Evolutionary conservation across 2,329 filamentous ascomycete genomes (phyloP).

Genomic region (Myriosclerotinia curreyana): DNA sequence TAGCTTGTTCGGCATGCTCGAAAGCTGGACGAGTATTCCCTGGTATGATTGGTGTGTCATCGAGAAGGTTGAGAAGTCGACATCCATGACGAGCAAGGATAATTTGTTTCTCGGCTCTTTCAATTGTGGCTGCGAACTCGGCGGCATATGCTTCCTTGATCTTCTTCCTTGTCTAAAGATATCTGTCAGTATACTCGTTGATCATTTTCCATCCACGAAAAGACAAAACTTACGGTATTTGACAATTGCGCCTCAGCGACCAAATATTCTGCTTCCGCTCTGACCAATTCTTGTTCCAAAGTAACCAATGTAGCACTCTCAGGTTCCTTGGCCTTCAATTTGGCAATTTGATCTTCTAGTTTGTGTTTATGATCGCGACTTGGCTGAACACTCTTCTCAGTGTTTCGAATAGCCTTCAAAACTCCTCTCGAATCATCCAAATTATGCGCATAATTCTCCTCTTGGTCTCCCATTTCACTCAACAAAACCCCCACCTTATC

Average conservation of each 20-base stretch:
- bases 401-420: conserved; percentile 92
- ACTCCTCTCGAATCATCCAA: conserved; percentile 79
- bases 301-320: conserved; percentile 75
- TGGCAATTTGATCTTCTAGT: conserved; percentile 88
- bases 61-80: conserved; percentile 77
- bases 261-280: conserved; percentile 91
- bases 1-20: conserved; percentile 61
- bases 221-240: conserved; percentile 68
- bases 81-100: conserved; percentile 89
- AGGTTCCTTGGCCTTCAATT: conserved; percentile 88
- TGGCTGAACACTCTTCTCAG: conserved; percentile 91
- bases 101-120: conserved; percentile 95
- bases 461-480: conserved; percentile 89
- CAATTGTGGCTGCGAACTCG: conserved; percentile 86
- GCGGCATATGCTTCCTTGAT: conserved; percentile 90
- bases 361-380: conserved; percentile 83
- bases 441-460: conserved; percentile 81
- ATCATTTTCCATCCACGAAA: not conserved
- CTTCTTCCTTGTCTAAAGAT: conserved; percentile 78
- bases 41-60: conserved; percentile 85
- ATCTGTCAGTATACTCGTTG: conserved; percentile 8
- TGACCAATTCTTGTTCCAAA: conserved; percentile 92
- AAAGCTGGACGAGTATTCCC: conserved; percentile 75
- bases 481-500: conserved; percentile 95
- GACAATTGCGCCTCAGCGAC: conserved; percentile 95